Evolutionary conservation across 1,139 yeast genomes (phyloP).

Genomic region (Debaryomycetaceae sp.): DNA sequence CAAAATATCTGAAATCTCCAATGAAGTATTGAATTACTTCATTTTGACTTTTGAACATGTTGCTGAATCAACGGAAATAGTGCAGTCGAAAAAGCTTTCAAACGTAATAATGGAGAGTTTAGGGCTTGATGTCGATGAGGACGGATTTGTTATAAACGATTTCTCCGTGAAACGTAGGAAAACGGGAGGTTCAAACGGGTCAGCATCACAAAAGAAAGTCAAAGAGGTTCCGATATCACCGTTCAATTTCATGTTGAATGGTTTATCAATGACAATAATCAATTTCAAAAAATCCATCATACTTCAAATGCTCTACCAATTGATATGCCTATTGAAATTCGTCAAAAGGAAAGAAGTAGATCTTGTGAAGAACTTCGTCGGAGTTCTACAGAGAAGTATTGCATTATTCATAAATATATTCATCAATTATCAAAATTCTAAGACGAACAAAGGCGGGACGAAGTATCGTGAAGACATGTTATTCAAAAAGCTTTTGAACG

Average conservation of each 20-base stretch:
- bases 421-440: conserved; percentile 30
- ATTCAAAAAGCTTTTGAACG: conserved; percentile 38
- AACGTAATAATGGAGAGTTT: conserved; percentile 27
- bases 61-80: conserved; percentile 16
- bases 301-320: conserved; percentile 42
- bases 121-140: conserved; percentile 40
- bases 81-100: conserved; percentile 9
- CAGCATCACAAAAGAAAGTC: conserved; percentile 10
- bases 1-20: conserved; percentile 35
- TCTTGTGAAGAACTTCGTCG: conserved; percentile 19
- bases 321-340: conserved; percentile 39
- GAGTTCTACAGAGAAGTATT: conserved; percentile 27
- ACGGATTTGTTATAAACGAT: conserved; percentile 47
- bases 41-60: conserved; percentile 36
- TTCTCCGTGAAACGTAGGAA: conserved; percentile 41
- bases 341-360: conserved; percentile 20
- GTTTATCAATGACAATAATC: conserved; percentile 43
- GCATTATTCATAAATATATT: conserved; percentile 38
- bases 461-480: conserved; percentile 33
- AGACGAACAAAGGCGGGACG: conserved; percentile 11
- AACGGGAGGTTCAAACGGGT: conserved; percentile 7
- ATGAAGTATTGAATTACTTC: conserved; percentile 40
- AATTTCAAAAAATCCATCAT: conserved; percentile 44
- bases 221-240: conserved; percentile 40
- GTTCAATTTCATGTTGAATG: conserved; percentile 42